These are phyloP conservation scores for Geosmithia putterillii DNA, from an alignment of 2,329 filamentous ascomycete genomes.

Conservation along the genomic window DNA sequence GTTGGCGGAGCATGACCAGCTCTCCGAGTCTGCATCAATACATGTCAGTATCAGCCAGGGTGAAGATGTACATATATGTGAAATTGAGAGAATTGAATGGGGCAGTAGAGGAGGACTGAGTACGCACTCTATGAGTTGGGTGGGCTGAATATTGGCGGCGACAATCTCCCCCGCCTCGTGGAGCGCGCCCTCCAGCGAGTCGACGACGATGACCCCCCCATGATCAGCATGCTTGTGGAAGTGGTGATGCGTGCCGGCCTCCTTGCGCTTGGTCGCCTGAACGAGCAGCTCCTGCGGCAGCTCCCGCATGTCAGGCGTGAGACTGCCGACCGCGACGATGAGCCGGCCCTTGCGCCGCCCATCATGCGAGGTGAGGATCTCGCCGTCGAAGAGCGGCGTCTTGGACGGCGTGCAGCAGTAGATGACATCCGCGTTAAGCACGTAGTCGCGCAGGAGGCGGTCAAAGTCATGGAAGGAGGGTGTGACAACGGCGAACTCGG, in stretches of 20 bases:
- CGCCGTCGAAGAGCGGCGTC: constrained; percentile 60
- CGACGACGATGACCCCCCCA: constrained; percentile 56
- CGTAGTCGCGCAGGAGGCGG: constrained; percentile 55
- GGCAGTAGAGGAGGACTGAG: background rate
- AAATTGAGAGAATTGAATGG: background rate
- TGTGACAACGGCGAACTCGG: constrained; percentile 59
- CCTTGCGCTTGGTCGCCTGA: constrained; percentile 40
- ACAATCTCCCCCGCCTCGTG: constrained; percentile 82
- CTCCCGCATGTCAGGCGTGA: constrained; percentile 66
- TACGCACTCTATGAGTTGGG: constrained; percentile 67
- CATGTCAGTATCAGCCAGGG: constrained; percentile 8
- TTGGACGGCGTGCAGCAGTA: constrained; percentile 79
- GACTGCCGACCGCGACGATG: constrained; percentile 60
- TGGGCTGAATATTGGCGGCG: constrained; percentile 57
- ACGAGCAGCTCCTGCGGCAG: constrained; percentile 64
- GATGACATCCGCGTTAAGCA: constrained; percentile 65
- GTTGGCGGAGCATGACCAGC: constrained; percentile 48
- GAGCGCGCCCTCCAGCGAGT: constrained; percentile 67
- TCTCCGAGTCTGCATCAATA: constrained; percentile 55
- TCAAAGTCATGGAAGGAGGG: constrained; percentile 56
- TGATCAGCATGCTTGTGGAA: constrained; percentile 55
- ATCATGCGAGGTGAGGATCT: constrained; percentile 59
- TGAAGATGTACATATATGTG: too few relatives aligned
- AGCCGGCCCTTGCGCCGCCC: constrained; percentile 59
- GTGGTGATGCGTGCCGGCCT: constrained; percentile 33